These are phyloP conservation scores for Kalanchoe fedtschenkoi DNA, from an alignment of 164 flowering plant species.

Conservation along the genomic window DNA sequence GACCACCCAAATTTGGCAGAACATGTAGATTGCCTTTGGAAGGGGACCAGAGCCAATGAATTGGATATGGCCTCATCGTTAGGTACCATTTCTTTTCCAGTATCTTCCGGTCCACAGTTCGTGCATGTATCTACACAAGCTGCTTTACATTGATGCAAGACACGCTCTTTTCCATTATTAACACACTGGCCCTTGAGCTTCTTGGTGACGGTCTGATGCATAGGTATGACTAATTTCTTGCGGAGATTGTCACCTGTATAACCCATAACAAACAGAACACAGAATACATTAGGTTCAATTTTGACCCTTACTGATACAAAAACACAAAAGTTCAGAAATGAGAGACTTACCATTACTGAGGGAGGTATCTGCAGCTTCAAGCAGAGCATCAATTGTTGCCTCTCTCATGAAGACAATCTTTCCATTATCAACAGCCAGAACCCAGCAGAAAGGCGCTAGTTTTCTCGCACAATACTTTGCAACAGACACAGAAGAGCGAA, in stretches of 20 bases:
- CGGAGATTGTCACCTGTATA: not conserved
- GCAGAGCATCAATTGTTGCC: slow-evolving; percentile 6
- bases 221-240: not conserved
- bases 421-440: slow-evolving; percentile 44
- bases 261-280: not conserved
- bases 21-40: slow-evolving; percentile 4
- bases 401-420: slow-evolving; percentile 34
- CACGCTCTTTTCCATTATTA: not conserved
- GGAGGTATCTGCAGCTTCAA: not conserved
- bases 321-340: not conserved
- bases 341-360: slow-evolving; percentile 10
- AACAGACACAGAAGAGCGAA: slow-evolving; percentile 32
- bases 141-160: not conserved
- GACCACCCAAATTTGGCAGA: slow-evolving; percentile 22
- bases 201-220: not conserved
- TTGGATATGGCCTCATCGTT: slow-evolving; percentile 10
- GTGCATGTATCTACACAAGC: not conserved
- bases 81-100: slow-evolving; percentile 4
- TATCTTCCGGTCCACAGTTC: not conserved
- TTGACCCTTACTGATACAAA: not conserved
- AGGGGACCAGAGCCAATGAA: slow-evolving; percentile 32
- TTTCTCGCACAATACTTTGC: slow-evolving; percentile 54
- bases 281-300: not conserved
- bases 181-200: not conserved
- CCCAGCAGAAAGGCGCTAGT: slow-evolving; percentile 21